These are phyloP conservation scores for Ophiocordyceps polyrhachis-furcata DNA, from an alignment of 2,329 filamentous ascomycete genomes.

Conservation along the genomic window DNA sequence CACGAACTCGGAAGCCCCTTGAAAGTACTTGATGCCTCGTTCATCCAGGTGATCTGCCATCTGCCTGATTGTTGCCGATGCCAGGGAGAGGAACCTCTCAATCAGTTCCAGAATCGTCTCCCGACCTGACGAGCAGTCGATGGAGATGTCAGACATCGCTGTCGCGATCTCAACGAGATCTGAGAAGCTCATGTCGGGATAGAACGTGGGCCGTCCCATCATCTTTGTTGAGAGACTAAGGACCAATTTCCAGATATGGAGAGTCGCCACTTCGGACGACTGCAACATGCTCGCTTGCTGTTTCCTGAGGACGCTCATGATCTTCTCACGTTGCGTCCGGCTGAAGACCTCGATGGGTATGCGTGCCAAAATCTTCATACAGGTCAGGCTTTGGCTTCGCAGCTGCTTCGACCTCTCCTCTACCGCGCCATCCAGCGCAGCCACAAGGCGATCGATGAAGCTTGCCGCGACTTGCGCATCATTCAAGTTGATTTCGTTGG, in stretches of 20 bases:
- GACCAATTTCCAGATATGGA: slow-evolving; percentile 17
- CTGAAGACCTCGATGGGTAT: slow-evolving; percentile 20
- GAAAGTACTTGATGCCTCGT: slow-evolving; percentile 22
- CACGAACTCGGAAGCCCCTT: slow-evolving; percentile 10
- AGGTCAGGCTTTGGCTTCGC: slow-evolving; percentile 10
- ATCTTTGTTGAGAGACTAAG: slow-evolving; percentile 29
- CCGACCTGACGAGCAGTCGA: slow-evolving; percentile 8
- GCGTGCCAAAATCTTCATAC: slow-evolving; percentile 14
- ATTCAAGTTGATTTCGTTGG: slow-evolving; percentile 20
- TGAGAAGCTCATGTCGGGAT: slow-evolving; percentile 24
- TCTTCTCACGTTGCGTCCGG: slow-evolving; percentile 23
- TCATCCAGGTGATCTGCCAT: slow-evolving; percentile 25
- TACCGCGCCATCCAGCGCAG: slow-evolving; percentile 10
- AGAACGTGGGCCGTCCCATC: slow-evolving; percentile 31
- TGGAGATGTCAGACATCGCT: slow-evolving; percentile 11
- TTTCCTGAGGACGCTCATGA: slow-evolving; percentile 18
- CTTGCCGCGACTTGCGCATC: slow-evolving; percentile 12
- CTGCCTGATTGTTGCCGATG: slow-evolving; percentile 18
- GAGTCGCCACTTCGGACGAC: slow-evolving; percentile 8
- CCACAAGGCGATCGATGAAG: slow-evolving; percentile 15
- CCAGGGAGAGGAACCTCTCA: slow-evolving; percentile 14
- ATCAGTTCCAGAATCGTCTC: slow-evolving; percentile 14
- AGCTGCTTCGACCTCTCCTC: slow-evolving; percentile 13
- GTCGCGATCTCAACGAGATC: slow-evolving; percentile 17
- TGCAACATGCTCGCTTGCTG: slow-evolving; percentile 9